phyloP scores from a whole-genome alignment of 805 yeast genomes.

The Candida silvicultrix region DNA sequence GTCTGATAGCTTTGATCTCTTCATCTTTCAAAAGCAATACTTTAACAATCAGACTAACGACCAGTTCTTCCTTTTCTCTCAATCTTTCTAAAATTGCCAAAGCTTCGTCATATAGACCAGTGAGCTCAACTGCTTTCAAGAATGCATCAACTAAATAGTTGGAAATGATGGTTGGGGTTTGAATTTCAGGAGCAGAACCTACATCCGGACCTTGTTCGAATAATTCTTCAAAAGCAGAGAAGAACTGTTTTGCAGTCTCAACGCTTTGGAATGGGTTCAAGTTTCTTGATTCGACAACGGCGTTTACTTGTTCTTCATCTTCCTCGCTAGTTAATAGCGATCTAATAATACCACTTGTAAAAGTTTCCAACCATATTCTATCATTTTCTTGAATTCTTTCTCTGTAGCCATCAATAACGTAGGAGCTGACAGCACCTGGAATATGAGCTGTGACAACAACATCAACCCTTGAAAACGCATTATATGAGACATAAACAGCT shows the following conservation, averaged over 20 bases:
- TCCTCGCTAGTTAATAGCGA: conserved; percentile 61
- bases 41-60: conserved; percentile 49
- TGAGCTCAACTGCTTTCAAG: conserved; percentile 52
- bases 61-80: conserved; percentile 45
- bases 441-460: conserved; percentile 66
- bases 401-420: conserved; percentile 38
- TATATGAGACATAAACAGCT: conserved; percentile 66
- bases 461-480: conserved; percentile 63
- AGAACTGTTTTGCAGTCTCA: conserved; percentile 44
- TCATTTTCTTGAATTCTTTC: conserved; percentile 46
- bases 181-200: conserved; percentile 65
- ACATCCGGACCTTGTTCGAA: conserved; percentile 60
- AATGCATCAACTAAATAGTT: conserved; percentile 77
- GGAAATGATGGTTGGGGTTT: conserved; percentile 53
- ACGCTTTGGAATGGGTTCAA: conserved; percentile 63
- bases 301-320: conserved; percentile 65
- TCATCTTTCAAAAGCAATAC: conserved; percentile 47
- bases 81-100: conserved; percentile 51
- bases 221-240: conserved; percentile 59
- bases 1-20: conserved; percentile 51
- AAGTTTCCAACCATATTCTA: conserved; percentile 48
- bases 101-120: conserved; percentile 59
- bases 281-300: conserved; percentile 78
- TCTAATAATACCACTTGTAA: conserved; percentile 62
- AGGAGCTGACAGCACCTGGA: conserved; percentile 66